Evolutionary conservation across 805 yeast genomes (phyloP).

Genomic region (Deakozyma indianensis): DNA sequence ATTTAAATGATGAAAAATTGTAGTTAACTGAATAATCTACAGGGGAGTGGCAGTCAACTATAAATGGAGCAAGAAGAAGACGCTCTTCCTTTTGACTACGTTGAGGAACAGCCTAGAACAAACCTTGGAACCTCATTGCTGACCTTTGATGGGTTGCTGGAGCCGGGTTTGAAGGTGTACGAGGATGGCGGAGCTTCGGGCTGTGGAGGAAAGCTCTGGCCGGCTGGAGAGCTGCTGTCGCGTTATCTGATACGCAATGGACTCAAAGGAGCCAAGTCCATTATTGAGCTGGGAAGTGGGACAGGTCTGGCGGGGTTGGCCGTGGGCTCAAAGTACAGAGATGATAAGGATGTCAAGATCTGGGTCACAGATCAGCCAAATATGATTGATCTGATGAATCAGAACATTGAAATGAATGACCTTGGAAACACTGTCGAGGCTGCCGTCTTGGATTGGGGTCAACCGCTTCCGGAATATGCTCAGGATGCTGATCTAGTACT

Average conservation of each 20-base stretch:
- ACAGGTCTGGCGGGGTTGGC: constrained; percentile 42
- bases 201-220: constrained; percentile 53
- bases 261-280: constrained; percentile 11
- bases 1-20: too few relatives aligned
- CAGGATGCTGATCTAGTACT: constrained; percentile 28
- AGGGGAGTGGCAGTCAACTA: too few relatives aligned
- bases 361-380: constrained; percentile 36
- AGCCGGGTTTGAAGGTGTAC: constrained; percentile 25
- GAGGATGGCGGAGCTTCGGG: constrained; percentile 48
- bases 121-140: constrained; percentile 23
- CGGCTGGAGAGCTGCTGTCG: constrained; percentile 42
- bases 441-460: constrained; percentile 33
- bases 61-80: too few relatives aligned
- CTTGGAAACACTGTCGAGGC: constrained; percentile 26
- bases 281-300: constrained; percentile 43
- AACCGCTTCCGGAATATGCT: constrained; percentile 24
- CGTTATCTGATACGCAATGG: constrained; percentile 26
- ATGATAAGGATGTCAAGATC: constrained; percentile 21
- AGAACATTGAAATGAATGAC: constrained; percentile 29
- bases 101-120: neutral
- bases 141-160: constrained; percentile 26
- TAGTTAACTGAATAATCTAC: too few relatives aligned
- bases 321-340: constrained; percentile 13
- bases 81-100: neutral
- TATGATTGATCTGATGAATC: constrained; percentile 32